Percentiles rank a stretch among this genome's conserved stretches.
Evolutionary conservation across 345 rosid species (phyloP).

Genomic region (Garcia nutans): DNA sequence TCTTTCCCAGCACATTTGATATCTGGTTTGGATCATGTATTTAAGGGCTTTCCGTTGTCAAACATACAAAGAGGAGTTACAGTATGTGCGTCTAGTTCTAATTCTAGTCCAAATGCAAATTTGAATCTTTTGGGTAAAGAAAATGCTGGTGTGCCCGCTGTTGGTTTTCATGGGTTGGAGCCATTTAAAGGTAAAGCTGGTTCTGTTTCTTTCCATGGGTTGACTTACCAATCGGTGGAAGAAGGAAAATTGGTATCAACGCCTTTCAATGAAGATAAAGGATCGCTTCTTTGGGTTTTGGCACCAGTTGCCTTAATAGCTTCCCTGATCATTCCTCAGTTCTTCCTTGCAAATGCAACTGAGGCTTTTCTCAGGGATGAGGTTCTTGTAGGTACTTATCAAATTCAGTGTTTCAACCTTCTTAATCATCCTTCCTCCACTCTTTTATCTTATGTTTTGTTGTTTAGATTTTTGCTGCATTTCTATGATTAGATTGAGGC

Average conservation of each 20-base stretch:
- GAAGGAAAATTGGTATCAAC: constrained; percentile 65
- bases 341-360: constrained; percentile 53
- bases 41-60: constrained; percentile 3
- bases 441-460: too few species aligned
- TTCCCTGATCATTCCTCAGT: constrained; percentile 70
- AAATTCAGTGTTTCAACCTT: neutral
- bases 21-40: constrained; percentile 18
- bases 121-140: constrained; percentile 19
- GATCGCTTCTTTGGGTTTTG: constrained; percentile 70
- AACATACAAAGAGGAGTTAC: constrained; percentile 30
- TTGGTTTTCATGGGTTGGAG: constrained; percentile 44
- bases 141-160: constrained; percentile 20
- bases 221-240: constrained; percentile 73
- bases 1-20: constrained; percentile 25
- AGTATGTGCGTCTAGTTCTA: constrained; percentile 37
- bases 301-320: constrained; percentile 65
- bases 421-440: neutral
- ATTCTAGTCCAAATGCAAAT: constrained; percentile 17
- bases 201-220: constrained; percentile 69
- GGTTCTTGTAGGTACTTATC: constrained; percentile 41
- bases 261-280: constrained; percentile 60
- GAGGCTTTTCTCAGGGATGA: constrained; percentile 53
- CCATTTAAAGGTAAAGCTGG: constrained; percentile 78
- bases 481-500: too few species aligned
- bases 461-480: too few species aligned